Base-by-base conservation (phyloP, 352 stramenopile species). In the Nothophytophthora sp. region DNA sequence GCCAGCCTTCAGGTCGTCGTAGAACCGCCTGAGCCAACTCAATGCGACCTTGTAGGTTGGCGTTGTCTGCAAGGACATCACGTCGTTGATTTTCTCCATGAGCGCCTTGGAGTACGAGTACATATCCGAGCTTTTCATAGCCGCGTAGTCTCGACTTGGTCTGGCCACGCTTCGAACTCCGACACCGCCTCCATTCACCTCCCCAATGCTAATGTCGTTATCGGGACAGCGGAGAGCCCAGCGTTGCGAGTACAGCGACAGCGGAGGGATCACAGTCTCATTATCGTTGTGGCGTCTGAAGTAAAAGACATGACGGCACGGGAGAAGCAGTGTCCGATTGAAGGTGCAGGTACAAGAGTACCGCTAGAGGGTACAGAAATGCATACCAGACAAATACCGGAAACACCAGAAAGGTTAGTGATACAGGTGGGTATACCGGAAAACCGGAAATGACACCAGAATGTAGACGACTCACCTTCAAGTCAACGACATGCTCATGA, bases 61-160 rank as follows among this genome's bases (percentile, higher is more conserved):
- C 5, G 55, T 54, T 0, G 55, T 49, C 15, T 63, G 55, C 6
- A 63, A 29, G 5, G 40, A 19, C 47, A 63, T 58, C 1, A 16
- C n/a, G 2, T 48, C 36, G 0, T 44, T 35, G 9, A 54, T 60
- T 32, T 54, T 41, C 11, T 54, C 52, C 0, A 29, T 10, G 4
- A 60, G 5, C 0, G 16, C 28, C 37, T 62, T 55, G 0, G 39
- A 13, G 3, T 55, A n/a, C 4, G 16, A 25, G 9, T 50, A 54
- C 29, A 16, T 55, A 18, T 1, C 13, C 1, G 11, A 30, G 2
- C 33, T 23, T 3, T 5, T 6, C 4, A 38, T 19, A 0, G 38
- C 13, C 0, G 25, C n/a, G n/a, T n/a, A n/a, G 6, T 4, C 32
- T 34, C 12, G 6, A n/a, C 22, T 43, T 45, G 42, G 19, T 10